Percentiles rank a stretch among this genome's conserved stretches.
Evolutionary conservation across 306 rosid genomes (phyloP).

Genomic region (Castanospermum australe): DNA sequence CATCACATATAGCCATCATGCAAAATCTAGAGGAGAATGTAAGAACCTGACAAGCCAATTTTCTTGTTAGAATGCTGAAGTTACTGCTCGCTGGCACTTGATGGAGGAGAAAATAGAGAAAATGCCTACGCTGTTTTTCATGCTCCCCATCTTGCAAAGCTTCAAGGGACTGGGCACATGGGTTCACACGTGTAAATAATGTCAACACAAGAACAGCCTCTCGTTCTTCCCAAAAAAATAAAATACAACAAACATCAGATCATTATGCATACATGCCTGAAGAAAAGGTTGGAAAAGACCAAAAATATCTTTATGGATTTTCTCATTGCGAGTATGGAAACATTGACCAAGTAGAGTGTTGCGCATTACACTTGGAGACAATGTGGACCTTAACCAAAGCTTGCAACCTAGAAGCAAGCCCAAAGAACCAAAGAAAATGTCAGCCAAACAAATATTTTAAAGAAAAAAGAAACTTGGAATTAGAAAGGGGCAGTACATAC

Average conservation of each 20-base stretch:
- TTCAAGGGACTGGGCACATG: constrained; percentile 84
- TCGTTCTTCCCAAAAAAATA: not conserved
- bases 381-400: constrained; percentile 94
- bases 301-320: constrained; percentile 93
- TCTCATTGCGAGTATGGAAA: constrained; percentile 90
- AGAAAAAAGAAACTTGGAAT: constrained; percentile 3
- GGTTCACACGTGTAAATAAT: constrained; percentile 26
- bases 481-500: constrained; percentile 41
- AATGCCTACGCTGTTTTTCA: constrained; percentile 92
- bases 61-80: constrained; percentile 82
- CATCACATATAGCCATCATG: constrained; percentile 17
- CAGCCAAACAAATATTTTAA: constrained; percentile 20
- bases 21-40: constrained; percentile 33
- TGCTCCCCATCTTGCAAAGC: constrained; percentile 97
- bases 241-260: constrained; percentile 22
- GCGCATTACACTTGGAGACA: constrained; percentile 92
- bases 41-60: constrained; percentile 87
- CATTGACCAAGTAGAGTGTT: constrained; percentile 97
- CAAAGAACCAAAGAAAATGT: constrained; percentile 28
- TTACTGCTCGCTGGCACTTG: constrained; percentile 96
- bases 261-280: constrained; percentile 65
- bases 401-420: constrained; percentile 73
- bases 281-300: constrained; percentile 92
- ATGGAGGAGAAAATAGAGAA: constrained; percentile 94
- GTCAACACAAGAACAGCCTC: constrained; percentile 23